Evolutionary conservation across 179 eudicot species (phyloP).

Genomic region (Amaranthus tricolor): DNA sequence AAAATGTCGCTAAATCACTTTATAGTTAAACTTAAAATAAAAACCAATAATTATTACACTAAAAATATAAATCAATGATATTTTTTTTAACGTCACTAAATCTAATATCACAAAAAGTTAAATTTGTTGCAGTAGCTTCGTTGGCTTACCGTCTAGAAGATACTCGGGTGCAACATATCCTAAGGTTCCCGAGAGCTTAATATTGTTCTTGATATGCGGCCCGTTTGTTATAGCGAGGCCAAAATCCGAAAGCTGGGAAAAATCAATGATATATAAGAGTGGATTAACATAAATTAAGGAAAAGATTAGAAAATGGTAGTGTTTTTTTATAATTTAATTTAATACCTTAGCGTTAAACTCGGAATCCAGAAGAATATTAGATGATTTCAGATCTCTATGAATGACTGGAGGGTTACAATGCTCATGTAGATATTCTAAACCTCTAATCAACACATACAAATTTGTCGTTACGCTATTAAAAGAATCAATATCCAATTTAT

Average conservation of each 20-base stretch:
- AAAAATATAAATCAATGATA: too few species aligned
- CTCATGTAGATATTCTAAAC: constrained; percentile 68
- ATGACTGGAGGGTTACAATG: constrained; percentile 61
- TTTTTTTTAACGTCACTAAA: too few species aligned
- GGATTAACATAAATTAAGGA: background rate
- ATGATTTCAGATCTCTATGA: constrained; percentile 60
- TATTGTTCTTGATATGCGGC: constrained; percentile 48
- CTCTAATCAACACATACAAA: constrained; percentile 47
- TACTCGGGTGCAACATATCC: constrained; percentile 97
- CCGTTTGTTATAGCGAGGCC: constrained; percentile 76
- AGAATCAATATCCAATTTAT: constrained; percentile 1
- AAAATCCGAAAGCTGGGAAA: constrained; percentile 72
- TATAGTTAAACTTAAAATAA: too few species aligned
- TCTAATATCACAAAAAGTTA: too few species aligned
- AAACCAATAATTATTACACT: too few species aligned
- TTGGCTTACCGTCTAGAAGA: constrained; percentile 76
- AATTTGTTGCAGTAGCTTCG: background rate
- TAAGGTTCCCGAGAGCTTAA: constrained; percentile 83
- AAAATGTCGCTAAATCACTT: too few species aligned
- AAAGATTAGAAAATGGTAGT: too few species aligned
- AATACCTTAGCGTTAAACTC: constrained; percentile 60
- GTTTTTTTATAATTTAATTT: background rate
- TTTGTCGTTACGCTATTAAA: constrained; percentile 9
- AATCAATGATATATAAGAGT: background rate
- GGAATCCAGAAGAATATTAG: constrained; percentile 60